phyloP scores from a whole-genome alignment of 1,284 basidiomycete species.

The Singerocomus inundabilis region DNA sequence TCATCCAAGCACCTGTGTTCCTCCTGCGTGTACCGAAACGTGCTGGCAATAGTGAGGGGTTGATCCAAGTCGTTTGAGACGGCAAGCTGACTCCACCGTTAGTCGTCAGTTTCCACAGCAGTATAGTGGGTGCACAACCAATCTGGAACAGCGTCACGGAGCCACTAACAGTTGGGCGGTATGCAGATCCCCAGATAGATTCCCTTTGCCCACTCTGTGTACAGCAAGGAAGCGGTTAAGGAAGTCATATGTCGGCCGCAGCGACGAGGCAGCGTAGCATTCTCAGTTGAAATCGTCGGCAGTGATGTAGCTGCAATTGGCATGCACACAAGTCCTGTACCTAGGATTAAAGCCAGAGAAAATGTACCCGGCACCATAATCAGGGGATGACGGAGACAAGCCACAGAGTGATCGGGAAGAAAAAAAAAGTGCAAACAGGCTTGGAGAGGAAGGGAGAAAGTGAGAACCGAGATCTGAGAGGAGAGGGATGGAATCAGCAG shows the following conservation, averaged over 20 bases:
- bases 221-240: conserved; percentile 14
- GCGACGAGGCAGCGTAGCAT: conserved; percentile 6
- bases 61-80: conserved; percentile 8
- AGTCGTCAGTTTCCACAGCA: conserved; percentile 72
- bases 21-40: conserved; percentile 53
- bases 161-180: conserved; percentile 12
- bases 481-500: conserved; percentile 8
- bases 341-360: neutral
- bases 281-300: conserved; percentile 26
- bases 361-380: neutral
- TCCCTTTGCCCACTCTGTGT: conserved; percentile 42
- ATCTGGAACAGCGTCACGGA: conserved; percentile 5
- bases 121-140: conserved; percentile 42
- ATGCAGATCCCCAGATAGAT: conserved; percentile 45
- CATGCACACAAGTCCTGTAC: conserved; percentile 13
- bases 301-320: conserved; percentile 10
- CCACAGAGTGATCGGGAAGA: neutral
- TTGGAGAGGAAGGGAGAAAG: conserved; percentile 5
- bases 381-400: conserved; percentile 1
- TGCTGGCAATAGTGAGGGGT: conserved; percentile 75
- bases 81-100: conserved; percentile 23
- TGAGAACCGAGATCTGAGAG: conserved; percentile 3
- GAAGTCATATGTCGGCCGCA: conserved; percentile 1
- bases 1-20: conserved; percentile 59
- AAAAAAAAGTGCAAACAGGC: conserved; percentile 2